These are phyloP conservation scores for Hanseniaspora guilliermondii DNA, from an alignment of 805 yeast genomes.

Conservation along the genomic window DNA sequence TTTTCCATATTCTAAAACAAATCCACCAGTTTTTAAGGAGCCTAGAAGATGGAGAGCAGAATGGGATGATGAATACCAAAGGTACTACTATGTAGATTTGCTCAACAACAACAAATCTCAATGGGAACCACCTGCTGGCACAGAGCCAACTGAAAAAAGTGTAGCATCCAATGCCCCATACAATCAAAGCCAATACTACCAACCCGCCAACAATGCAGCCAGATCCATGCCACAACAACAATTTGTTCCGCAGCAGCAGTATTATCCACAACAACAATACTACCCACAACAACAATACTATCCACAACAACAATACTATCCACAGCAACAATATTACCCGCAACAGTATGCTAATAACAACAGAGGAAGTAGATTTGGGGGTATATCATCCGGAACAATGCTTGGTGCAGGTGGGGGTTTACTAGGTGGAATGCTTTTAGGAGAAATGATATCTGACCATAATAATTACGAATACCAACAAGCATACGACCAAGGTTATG, in stretches of 20 bases:
- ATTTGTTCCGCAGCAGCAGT: constrained; percentile 12
- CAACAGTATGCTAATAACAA: constrained; percentile 23
- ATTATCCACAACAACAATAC: constrained; percentile 9
- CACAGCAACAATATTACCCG: constrained; percentile 21
- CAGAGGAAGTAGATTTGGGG: constrained; percentile 27
- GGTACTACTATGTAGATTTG: constrained; percentile 73
- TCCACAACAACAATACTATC: constrained; percentile 24
- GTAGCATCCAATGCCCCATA: background rate
- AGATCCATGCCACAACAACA: constrained; percentile 12
- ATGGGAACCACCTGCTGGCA: constrained; percentile 75
- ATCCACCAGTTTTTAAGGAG: constrained; percentile 42
- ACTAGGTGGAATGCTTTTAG: constrained; percentile 46
- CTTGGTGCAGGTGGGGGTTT: constrained; percentile 49
- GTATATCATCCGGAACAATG: constrained; percentile 30
- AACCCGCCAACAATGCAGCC: constrained; percentile 14
- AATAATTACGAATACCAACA: constrained; percentile 27
- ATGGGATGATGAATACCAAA: constrained; percentile 53
- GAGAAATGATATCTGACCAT: constrained; percentile 28
- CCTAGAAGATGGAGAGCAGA: constrained; percentile 66
- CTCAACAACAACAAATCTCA: constrained; percentile 61
- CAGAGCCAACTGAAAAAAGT: constrained; percentile 21
- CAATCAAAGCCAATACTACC: constrained; percentile 9
- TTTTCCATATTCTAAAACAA: constrained; percentile 20
- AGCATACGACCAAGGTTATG: constrained; percentile 16
- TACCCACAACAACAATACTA: constrained; percentile 3